Evolutionary conservation across 1,284 basidiomycete species (phyloP), one percentile per base, ranked within the genome.

Genomic region (Earliella scabrosa): DNA sequence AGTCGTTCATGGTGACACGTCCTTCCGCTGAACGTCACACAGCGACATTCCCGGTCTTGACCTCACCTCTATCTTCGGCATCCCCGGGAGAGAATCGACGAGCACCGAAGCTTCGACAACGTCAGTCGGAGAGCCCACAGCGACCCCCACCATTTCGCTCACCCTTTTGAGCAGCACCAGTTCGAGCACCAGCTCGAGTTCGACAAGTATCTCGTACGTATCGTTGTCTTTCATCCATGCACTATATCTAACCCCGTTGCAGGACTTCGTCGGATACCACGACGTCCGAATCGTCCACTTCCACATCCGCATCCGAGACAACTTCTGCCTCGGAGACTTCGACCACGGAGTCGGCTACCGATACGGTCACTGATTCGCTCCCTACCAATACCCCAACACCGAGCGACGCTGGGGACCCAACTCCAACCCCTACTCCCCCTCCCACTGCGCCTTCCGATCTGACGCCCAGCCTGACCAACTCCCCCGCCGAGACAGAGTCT

Each of bases 361-460:
- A 20, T 1, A 52, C 47, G n/a, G 29, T n/a, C 7, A 34, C 41
- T 38, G 34, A 47, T 20, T 46, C 48, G 23, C n/a, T 31, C 20
- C 27, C 39, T 10, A 54, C 51, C 32, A 16, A 21, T 1, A 53
- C 48, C 13, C 40, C 54, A 38, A 3, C 51, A 2, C 47, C 45
- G 27, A 54, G 34, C n/a, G 32, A 24, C 38, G 49, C 52, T 10
- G 26, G 32, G 32, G 5, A n/a, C n/a, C n/a, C n/a, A n/a, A n/a
- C 32, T 34, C 32, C 35, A 26, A 34, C 45, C 20, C 34, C 47
- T 6, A 53, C 54, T n/a, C 58, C 34, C 52, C 63, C 61, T 2
- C 60, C 67, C 16, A 75, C 73, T 9, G 41, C 72, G 32, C n/a
- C 35, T 8, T 14, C 11, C 35, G 14, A 20, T 13, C 24, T 18